These are phyloP conservation scores for Backusella tuberculispora DNA, from an alignment of 192 early-diverging fungal genomes.

Conservation along the genomic window DNA sequence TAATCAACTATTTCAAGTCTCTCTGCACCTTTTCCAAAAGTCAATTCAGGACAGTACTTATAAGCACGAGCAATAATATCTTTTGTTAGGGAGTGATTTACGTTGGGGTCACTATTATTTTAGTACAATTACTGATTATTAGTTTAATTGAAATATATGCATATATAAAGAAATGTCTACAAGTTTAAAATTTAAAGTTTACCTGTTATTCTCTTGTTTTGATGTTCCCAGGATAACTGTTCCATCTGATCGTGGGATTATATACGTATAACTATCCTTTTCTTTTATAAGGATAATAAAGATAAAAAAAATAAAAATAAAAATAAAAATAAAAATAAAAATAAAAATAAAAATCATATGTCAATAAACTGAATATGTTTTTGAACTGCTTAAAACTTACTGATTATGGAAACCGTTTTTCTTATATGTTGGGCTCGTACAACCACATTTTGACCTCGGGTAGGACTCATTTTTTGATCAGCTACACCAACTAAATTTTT, in stretches of 20 bases:
- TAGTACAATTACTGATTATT: not conserved
- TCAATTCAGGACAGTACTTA: slow-evolving; percentile 53
- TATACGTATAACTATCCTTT: slow-evolving; percentile 60
- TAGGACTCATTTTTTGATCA: slow-evolving; percentile 65
- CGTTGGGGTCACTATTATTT: slow-evolving; percentile 32
- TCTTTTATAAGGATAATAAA: slow-evolving; percentile 22
- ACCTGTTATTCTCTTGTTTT: slow-evolving; percentile 51
- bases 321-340: not conserved
- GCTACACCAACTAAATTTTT: slow-evolving; percentile 66
- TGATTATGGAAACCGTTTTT: slow-evolving; percentile 52
- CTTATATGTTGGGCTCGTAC: slow-evolving; percentile 77
- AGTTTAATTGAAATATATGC: not conserved
- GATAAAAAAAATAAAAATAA: not conserved
- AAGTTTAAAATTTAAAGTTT: slow-evolving; percentile 24
- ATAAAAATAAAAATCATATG: not conserved
- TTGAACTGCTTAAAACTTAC: slow-evolving; percentile 25
- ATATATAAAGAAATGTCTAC: not conserved
- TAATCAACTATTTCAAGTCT: slow-evolving; percentile 48
- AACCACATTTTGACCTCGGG: slow-evolving; percentile 75
- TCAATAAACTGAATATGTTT: not conserved
- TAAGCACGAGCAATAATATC: slow-evolving; percentile 46
- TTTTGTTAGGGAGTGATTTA: slow-evolving; percentile 36
- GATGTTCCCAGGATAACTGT: slow-evolving; percentile 80
- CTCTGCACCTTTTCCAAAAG: slow-evolving; percentile 40
- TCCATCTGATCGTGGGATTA: slow-evolving; percentile 80